These are phyloP conservation scores for Pseudocercospora musae DNA, from an alignment of 2,329 filamentous ascomycete genomes.

Conservation along the genomic window DNA sequence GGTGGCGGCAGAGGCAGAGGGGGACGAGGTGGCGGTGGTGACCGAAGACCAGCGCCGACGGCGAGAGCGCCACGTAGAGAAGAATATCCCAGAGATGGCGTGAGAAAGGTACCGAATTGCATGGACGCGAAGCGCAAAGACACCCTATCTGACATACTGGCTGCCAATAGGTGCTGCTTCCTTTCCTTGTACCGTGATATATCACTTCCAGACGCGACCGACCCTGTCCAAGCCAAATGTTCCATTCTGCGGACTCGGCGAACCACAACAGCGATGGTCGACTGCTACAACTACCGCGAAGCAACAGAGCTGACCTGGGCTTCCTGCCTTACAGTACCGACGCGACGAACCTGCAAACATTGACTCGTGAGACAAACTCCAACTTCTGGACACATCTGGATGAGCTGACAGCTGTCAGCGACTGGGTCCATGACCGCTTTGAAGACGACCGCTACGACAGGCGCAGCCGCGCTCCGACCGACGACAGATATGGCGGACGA, in stretches of 20 bases:
- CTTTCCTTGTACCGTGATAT: slow-evolving; percentile 38
- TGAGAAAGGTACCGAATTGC: slow-evolving; percentile 70
- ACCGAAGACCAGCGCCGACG: slow-evolving; percentile 57
- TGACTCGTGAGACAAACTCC: slow-evolving; percentile 57
- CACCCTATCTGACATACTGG: slow-evolving; percentile 6
- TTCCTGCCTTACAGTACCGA: slow-evolving; percentile 33
- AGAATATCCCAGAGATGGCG: slow-evolving; percentile 72
- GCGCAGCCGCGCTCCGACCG: slow-evolving; percentile 16
- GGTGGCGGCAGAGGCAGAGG: slow-evolving; percentile 25
- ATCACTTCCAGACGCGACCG: slow-evolving; percentile 5
- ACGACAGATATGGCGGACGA: slow-evolving; percentile 23
- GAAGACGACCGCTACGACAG: slow-evolving; percentile 33
- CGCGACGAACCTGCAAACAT: slow-evolving; percentile 49
- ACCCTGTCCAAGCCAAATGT: slow-evolving; percentile 15
- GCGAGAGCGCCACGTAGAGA: slow-evolving; percentile 53
- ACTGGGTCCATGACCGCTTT: slow-evolving; percentile 73
- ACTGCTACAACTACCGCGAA: slow-evolving; percentile 15
- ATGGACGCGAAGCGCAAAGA: neutral
- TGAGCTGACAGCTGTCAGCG: slow-evolving; percentile 50
- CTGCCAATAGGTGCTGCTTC: slow-evolving; percentile 41
- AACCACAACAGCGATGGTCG: slow-evolving; percentile 24
- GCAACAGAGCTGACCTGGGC: slow-evolving; percentile 37
- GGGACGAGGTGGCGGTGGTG: slow-evolving; percentile 26
- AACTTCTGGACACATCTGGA: slow-evolving; percentile 2
- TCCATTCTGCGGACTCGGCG: slow-evolving; percentile 18